A percentile compares a stretch with the other conserved stretches of the same genome.
Evolutionary conservation across 164 flowering plant genomes (phyloP).

Genomic region (Malania oleifera): DNA sequence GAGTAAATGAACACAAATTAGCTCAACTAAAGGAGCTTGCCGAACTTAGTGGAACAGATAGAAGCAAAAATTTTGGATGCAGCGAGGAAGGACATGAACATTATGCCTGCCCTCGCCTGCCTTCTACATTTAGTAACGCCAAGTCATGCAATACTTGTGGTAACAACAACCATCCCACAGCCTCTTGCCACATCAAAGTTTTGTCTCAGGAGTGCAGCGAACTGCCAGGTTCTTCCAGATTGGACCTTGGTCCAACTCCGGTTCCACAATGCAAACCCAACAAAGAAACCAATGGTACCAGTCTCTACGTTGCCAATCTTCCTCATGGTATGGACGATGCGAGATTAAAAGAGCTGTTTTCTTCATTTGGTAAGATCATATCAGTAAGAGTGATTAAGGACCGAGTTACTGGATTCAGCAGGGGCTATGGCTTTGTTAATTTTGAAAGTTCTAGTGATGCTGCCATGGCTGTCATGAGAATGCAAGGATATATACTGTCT

Average conservation of each 20-base stretch:
- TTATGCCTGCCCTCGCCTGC: constrained; percentile 18
- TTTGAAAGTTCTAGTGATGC: constrained; percentile 30
- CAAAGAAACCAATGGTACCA: constrained; percentile 20
- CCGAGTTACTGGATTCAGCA: constrained; percentile 27
- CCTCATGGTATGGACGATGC: constrained; percentile 28
- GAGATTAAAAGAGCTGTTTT: constrained; percentile 27
- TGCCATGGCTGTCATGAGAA: constrained; percentile 21
- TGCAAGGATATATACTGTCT: constrained; percentile 34
- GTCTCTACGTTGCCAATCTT: constrained; percentile 33
- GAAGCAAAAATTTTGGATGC: constrained; percentile 10
- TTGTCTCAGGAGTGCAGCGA: constrained; percentile 6
- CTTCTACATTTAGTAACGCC: constrained; percentile 8
- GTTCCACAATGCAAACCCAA: constrained; percentile 8
- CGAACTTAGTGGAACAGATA: constrained; percentile 13
- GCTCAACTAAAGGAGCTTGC: constrained; percentile 35
- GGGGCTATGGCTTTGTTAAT: constrained; percentile 45
- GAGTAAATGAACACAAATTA: constrained; percentile 25
- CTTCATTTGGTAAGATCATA: constrained; percentile 34
- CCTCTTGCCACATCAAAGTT: constrained; percentile 11
- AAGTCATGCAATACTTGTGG: constrained; percentile 18
- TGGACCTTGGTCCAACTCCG: constrained; percentile 15
- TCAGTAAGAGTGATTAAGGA: constrained; percentile 35
- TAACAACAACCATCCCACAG: constrained; percentile 15
- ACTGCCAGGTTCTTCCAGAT: background rate
- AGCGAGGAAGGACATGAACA: constrained; percentile 27